A percentile compares a stretch with the other conserved stretches of the same genome.
Conservation (phyloP, 2,329 filamentous ascomycete genomes). For the Penicillium capsulatum region DNA sequence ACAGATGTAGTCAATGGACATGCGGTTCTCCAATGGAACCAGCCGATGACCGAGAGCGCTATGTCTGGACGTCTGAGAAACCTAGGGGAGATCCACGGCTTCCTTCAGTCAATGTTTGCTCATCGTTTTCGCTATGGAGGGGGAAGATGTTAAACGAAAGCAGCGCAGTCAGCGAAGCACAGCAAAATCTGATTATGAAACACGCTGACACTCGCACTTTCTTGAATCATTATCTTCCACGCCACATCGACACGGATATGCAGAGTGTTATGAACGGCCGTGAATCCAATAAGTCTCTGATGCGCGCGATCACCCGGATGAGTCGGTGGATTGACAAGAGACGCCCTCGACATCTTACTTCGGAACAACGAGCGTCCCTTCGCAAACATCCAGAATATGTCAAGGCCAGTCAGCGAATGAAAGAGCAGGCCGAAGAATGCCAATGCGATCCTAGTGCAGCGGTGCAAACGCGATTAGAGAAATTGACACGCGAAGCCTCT, state of each 20-base stretch:
- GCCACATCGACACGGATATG: constrained; percentile 13
- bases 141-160: constrained; percentile 10
- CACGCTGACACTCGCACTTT: constrained; percentile 18
- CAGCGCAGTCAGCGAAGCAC: constrained; percentile 25
- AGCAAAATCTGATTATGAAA: constrained; percentile 32
- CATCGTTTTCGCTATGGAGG: constrained; percentile 9
- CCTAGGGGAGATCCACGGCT: constrained; percentile 11
- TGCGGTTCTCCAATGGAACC: constrained; percentile 3
- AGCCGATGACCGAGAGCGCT: constrained; percentile 3
- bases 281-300: constrained; percentile 7
- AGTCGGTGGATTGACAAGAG: constrained; percentile 12
- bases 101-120: constrained; percentile 6
- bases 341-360: constrained; percentile 7
- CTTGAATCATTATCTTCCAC: constrained; percentile 19
- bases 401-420: neutral
- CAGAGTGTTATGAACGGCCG: constrained; percentile 11
- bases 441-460: neutral
- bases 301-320: constrained; percentile 10
- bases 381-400: constrained; percentile 1
- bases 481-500: neutral
- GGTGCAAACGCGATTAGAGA: neutral
- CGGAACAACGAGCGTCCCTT: neutral
- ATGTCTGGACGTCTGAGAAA: constrained; percentile 7
- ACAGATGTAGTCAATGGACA: constrained; percentile 3
- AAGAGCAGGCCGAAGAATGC: neutral